Conservation (phyloP, 805 yeast genomes). For the Hanseniaspora clermontiae region DNA sequence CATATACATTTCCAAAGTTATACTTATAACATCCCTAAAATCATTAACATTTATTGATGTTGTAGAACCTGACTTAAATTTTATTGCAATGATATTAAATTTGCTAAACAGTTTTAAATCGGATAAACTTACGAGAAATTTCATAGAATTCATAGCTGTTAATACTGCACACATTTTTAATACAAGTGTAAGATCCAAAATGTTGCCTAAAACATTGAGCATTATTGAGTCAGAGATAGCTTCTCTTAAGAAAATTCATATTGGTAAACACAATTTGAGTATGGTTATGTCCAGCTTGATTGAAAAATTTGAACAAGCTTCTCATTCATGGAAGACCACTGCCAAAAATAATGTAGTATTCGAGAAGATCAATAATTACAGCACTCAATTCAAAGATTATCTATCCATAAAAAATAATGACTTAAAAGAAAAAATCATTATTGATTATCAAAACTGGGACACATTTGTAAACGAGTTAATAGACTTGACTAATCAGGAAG, state of each 20-base stretch:
- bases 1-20: conserved; percentile 25
- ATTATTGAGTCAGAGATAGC: conserved; percentile 14
- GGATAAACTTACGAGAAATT: conserved; percentile 38
- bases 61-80: conserved; percentile 38
- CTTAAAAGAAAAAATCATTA: neutral
- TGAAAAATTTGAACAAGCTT: neutral
- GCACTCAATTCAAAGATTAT: neutral
- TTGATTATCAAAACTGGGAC: neutral
- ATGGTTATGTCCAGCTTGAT: neutral
- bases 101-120: conserved; percentile 40
- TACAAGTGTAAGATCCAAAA: neutral
- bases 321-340: neutral
- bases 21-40: neutral
- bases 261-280: neutral
- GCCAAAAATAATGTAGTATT: neutral
- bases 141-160: conserved; percentile 47
- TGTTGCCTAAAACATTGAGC: conserved; percentile 6
- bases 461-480: neutral
- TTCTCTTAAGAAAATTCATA: neutral
- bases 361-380: neutral
- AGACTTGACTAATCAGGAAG: neutral
- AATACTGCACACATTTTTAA: conserved; percentile 21
- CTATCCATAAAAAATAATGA: neutral
- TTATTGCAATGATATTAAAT: conserved; percentile 39
- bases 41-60: conserved; percentile 3